Base-by-base conservation (phyloP, 768 basidiomycete species). In the Suillus subaureus region DNA sequence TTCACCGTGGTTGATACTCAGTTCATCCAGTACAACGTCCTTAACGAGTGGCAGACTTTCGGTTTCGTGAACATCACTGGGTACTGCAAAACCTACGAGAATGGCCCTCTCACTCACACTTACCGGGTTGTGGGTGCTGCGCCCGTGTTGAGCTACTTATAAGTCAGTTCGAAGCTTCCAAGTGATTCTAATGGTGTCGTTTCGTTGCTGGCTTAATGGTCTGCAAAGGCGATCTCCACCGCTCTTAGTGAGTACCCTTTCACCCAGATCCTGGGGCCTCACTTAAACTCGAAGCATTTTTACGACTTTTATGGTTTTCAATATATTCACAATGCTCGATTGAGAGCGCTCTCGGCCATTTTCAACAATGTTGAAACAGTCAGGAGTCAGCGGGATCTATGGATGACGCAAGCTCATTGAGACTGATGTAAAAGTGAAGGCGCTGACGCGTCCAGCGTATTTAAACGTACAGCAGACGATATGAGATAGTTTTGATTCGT, bases 61-160 rank as follows among this genome's bases (percentile, higher is more conserved):
- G 85, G 86, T 9, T 89, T 85, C 65, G 82, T 84, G 35, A 87
- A 89, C 63, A 69, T 77, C 1, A 88, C 87, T 2, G 87, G n/a
- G 87, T 89, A 77, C 64, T 87, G 87, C 70, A 79, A 79, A 35
- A 84, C 82, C 2, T 89, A 89, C 72, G 75, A 85, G 71, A 85
- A 85, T 68, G 87, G 88, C 11, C 87, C 85, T 0, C 80, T 84
- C 6, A 74, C 79, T 9, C 68, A 62, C 56, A 84, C 82, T 21
- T 87, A 86, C 45, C 85, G 89, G 74, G 79, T 83, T 13, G 73
- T 79, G 7, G 83, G 84, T 3, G 89, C 85, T 72, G 87, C 86
- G 12, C 88, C 87, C 2, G 87, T 85, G 37, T 86, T 84, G 23
- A 87, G 79, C 58, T 89, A 89, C 72, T 89, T 89, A 87, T 88